These are phyloP conservation scores for Xenosphaeropsis pyriputrescens DNA, from an alignment of 2,329 filamentous ascomycete species.

Conservation along the genomic window DNA sequence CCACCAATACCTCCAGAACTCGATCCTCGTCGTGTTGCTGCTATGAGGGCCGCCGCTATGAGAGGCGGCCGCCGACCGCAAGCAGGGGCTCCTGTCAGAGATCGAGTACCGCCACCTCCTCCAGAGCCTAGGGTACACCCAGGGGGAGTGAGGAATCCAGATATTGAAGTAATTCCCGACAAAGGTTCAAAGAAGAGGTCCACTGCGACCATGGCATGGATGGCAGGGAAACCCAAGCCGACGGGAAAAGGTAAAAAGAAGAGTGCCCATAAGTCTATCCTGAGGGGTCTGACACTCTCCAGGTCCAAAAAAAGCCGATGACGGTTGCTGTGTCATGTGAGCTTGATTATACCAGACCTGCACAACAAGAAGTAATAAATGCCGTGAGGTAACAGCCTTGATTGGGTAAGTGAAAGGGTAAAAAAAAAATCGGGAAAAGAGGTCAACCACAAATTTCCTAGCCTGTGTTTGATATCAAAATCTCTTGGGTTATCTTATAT, in stretches of 20 bases:
- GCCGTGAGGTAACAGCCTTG: too few species aligned
- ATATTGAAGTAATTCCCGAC: not conserved
- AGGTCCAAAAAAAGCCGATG: conserved; percentile 16
- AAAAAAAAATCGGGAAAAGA: not conserved
- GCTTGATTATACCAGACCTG: conserved; percentile 1
- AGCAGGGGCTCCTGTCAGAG: conserved; percentile 1
- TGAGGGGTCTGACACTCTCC: conserved; percentile 1
- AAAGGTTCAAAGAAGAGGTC: not conserved
- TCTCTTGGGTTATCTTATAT: conserved; percentile 4
- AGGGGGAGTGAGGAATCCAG: not conserved
- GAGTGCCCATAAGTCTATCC: too few species aligned
- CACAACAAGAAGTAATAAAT: too few species aligned
- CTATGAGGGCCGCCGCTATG: not conserved
- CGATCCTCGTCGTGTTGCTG: not conserved
- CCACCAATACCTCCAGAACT: not conserved
- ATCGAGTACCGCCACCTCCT: conserved; percentile 5
- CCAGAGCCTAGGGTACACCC: conserved; percentile 7
- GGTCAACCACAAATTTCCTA: not conserved
- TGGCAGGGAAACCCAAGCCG: too few species aligned
- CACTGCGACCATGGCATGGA: too few species aligned
- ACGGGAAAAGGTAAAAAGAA: too few species aligned
- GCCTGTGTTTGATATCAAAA: not conserved
- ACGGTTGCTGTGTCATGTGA: conserved; percentile 12
- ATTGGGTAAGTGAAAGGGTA: not conserved
- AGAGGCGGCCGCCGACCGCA: not conserved